phyloP scores from a whole-genome alignment of 1,284 basidiomycete species.

The Cystobasidium slooffiae region DNA sequence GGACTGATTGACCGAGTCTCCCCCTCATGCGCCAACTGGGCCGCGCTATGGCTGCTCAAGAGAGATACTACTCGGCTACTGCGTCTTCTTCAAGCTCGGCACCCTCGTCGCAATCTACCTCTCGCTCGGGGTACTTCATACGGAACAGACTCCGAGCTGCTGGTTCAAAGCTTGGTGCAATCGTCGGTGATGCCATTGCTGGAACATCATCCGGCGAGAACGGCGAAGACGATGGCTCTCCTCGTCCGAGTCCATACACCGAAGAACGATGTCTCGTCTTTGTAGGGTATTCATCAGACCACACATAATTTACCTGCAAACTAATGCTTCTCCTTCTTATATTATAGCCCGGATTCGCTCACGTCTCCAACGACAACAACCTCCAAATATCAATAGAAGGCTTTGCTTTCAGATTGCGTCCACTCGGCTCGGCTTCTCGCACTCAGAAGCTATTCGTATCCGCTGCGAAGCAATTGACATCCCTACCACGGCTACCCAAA shows the following conservation, averaged over 20 bases:
- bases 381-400: conserved; percentile 37
- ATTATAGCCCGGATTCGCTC: conserved; percentile 32
- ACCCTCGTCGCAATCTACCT: background rate
- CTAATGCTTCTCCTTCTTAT: background rate
- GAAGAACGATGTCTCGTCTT: conserved; percentile 40
- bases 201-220: background rate
- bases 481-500: conserved; percentile 48
- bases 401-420: conserved; percentile 38
- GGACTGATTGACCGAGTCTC: too few species aligned
- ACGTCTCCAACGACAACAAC: conserved; percentile 20
- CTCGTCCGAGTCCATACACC: conserved; percentile 27
- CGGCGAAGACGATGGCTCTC: background rate
- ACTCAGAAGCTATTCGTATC: conserved; percentile 52
- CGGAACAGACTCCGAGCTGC: conserved; percentile 12
- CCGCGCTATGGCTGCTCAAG: conserved; percentile 10
- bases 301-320: background rate
- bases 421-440: conserved; percentile 37
- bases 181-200: conserved; percentile 6
- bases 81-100: background rate
- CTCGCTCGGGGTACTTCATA: conserved; percentile 24
- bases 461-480: conserved; percentile 50
- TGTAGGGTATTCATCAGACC: conserved; percentile 8
- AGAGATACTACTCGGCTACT: background rate
- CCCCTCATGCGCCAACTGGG: background rate
- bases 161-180: background rate